Evolutionary conservation across 2,329 filamentous ascomycete genomes (phyloP).

Genomic region (Leptographium procerum): DNA sequence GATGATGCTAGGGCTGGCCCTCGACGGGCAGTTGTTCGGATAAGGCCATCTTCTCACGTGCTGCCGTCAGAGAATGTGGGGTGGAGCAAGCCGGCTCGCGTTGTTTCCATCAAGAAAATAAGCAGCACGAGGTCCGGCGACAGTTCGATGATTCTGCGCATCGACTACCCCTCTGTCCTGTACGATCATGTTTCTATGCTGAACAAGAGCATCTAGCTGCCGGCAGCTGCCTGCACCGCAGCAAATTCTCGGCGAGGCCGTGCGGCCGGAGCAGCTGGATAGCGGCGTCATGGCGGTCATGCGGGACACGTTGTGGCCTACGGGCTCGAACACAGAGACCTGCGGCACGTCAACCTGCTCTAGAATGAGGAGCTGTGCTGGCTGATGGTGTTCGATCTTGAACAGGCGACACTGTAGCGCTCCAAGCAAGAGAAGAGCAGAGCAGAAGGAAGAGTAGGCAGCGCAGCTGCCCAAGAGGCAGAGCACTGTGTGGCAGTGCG

Average conservation of each 20-base stretch:
- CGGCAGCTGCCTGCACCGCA: not conserved
- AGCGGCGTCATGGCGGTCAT: not conserved
- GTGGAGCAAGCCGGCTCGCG: not conserved
- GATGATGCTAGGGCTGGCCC: not conserved
- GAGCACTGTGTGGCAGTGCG: too few species aligned
- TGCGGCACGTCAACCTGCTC: conserved; percentile 1
- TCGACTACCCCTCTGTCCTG: not conserved
- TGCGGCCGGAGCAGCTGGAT: not conserved
- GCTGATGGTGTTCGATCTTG: conserved; percentile 3
- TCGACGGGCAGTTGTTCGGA: not conserved
- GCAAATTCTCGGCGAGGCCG: too few species aligned
- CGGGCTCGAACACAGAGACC: conserved; percentile 2
- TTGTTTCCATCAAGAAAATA: too few species aligned
- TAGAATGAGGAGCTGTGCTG: not conserved
- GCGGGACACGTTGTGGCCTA: not conserved
- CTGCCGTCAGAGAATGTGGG: not conserved
- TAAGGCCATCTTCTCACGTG: not conserved
- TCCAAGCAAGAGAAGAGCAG: not conserved
- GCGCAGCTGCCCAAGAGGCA: too few species aligned
- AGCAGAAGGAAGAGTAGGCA: too few species aligned
- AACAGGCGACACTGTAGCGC: not conserved
- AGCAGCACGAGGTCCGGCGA: not conserved
- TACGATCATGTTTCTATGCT: not conserved
- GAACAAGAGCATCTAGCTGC: not conserved
- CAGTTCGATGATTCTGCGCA: not conserved